A percentile compares a stretch with the other conserved stretches of the same genome.
phyloP scores from a whole-genome alignment of 257 asterid genomes.

The Parsonsia alboflavescens region DNA sequence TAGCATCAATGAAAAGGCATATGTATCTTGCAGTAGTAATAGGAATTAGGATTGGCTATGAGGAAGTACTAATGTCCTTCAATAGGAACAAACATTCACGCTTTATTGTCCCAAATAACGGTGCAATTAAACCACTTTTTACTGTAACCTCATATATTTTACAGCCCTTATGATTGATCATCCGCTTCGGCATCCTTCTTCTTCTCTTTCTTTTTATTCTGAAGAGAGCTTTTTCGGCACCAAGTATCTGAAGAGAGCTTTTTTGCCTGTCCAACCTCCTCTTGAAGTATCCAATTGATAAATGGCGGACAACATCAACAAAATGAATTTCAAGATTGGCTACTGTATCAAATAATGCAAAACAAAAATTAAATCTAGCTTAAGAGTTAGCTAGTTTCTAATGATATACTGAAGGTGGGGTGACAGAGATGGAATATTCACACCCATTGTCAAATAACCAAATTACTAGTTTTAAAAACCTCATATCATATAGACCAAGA shows the following conservation, averaged over 20 bases:
- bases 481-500: background rate
- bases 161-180: background rate
- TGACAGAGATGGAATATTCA: background rate
- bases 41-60: too few relatives aligned
- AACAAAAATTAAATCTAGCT: background rate
- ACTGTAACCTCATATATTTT: too few relatives aligned
- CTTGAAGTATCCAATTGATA: slow-evolving; percentile 49
- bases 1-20: background rate
- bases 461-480: background rate
- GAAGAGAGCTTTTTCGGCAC: slow-evolving; percentile 89
- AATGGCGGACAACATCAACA: background rate
- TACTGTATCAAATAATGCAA: background rate
- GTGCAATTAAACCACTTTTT: background rate
- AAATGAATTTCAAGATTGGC: background rate
- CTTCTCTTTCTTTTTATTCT: too few relatives aligned
- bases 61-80: background rate
- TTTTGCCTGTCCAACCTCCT: too few relatives aligned
- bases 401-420: background rate
- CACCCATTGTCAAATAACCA: background rate
- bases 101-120: background rate
- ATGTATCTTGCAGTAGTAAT: background rate
- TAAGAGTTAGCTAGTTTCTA: background rate
- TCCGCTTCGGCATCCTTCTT: too few relatives aligned
- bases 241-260: slow-evolving; percentile 80
- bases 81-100: background rate